phyloP scores from a whole-genome alignment of 768 basidiomycete genomes.

The Postia placenta region DNA sequence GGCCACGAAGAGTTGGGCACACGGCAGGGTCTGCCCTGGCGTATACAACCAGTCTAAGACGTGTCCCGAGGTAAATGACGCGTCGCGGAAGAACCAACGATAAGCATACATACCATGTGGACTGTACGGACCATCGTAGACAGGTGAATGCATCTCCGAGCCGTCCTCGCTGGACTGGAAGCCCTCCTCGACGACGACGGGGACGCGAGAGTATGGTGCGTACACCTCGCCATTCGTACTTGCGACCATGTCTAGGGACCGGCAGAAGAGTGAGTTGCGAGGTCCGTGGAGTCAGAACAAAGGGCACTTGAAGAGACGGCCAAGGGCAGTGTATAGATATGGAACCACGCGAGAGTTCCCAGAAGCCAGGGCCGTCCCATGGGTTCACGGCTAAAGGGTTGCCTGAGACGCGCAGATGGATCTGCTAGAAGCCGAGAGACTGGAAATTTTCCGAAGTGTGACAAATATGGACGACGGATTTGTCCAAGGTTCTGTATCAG shows the following conservation, averaged over 20 bases:
- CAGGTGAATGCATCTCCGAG: constrained; percentile 70
- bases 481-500: background rate
- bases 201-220: constrained; percentile 45
- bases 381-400: constrained; percentile 17
- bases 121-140: constrained; percentile 50
- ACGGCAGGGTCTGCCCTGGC: background rate
- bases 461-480: constrained; percentile 16
- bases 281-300: constrained; percentile 19
- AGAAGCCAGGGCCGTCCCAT: constrained; percentile 23
- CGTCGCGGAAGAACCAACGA: constrained; percentile 14
- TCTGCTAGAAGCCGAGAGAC: constrained; percentile 20
- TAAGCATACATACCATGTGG: constrained; percentile 25
- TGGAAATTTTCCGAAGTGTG: constrained; percentile 16
- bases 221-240: constrained; percentile 49
- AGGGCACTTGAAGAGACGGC: constrained; percentile 23
- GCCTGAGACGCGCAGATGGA: constrained; percentile 23
- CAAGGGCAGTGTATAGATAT: constrained; percentile 22
- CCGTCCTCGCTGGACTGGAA: constrained; percentile 71
- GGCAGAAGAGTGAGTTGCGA: constrained; percentile 16
- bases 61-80: background rate
- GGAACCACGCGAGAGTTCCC: constrained; percentile 26
- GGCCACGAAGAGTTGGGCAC: background rate
- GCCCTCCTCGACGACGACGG: constrained; percentile 48
- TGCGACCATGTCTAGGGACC: constrained; percentile 44
- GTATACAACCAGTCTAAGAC: background rate